These are phyloP conservation scores for Galerina marginata DNA, from an alignment of 768 basidiomycete species.

Conservation along the genomic window DNA sequence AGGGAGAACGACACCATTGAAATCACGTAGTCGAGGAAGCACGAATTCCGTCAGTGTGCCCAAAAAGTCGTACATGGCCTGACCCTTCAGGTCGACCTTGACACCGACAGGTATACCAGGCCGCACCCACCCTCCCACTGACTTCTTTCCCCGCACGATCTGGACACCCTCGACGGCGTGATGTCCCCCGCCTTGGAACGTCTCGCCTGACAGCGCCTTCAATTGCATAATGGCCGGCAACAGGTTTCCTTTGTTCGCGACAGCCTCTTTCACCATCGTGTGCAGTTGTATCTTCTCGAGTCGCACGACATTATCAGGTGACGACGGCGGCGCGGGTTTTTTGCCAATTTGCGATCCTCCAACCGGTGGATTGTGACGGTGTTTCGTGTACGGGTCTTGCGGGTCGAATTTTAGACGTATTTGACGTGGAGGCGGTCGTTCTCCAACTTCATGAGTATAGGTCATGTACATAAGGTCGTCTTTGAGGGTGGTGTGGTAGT, in stretches of 20 bases:
- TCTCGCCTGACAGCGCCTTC: slow-evolving; percentile 87
- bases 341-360: slow-evolving; percentile 74
- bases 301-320: slow-evolving; percentile 68
- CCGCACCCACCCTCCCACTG: slow-evolving; percentile 83
- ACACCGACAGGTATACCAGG: slow-evolving; percentile 83
- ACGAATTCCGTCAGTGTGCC: slow-evolving; percentile 91
- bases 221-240: slow-evolving; percentile 88
- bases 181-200: slow-evolving; percentile 71
- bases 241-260: slow-evolving; percentile 71
- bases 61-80: slow-evolving; percentile 95
- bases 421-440: slow-evolving; percentile 56
- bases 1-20: slow-evolving; percentile 83
- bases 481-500: slow-evolving; percentile 83
- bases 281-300: slow-evolving; percentile 89
- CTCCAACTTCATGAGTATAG: slow-evolving; percentile 76
- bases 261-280: slow-evolving; percentile 82
- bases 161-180: slow-evolving; percentile 78
- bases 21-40: slow-evolving; percentile 91
- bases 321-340: slow-evolving; percentile 69
- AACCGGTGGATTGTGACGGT: slow-evolving; percentile 75
- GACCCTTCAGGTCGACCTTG: slow-evolving; percentile 89
- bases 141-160: slow-evolving; percentile 72
- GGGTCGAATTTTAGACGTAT: slow-evolving; percentile 78
- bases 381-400: slow-evolving; percentile 80
- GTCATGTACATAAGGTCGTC: slow-evolving; percentile 96